Evolutionary conservation across 306 rosid genomes (phyloP), one percentile per base, ranked within the genome.

Genomic region (Medicago ruthenica): DNA sequence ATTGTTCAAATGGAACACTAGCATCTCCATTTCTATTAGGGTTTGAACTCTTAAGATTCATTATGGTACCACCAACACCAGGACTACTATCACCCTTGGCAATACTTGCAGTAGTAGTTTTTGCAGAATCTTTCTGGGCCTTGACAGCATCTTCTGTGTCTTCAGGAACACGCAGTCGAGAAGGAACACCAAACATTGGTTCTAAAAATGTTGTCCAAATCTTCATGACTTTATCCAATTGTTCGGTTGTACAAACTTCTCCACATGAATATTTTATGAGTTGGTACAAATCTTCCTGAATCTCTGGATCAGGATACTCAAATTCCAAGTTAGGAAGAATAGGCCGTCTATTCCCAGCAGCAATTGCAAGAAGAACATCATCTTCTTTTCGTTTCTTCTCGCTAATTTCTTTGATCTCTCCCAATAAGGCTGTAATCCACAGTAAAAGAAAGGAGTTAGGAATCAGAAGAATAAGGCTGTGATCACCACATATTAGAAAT

Each of bases 341-440:
- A 7, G 97, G 89, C 58, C 91, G 83, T 82, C 94, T 88, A 86
- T 90, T 96, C 86, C 96, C 90, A 77, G 99, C 98, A 86, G 98
- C 98, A 73, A 92, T 86, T 14, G 98, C 92, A 68, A 92, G 93
- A 83, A 90, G 91, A 81, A 89, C 88, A 63, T 90, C 96, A 79
- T 96, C 99, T 79, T 92, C 97, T 89, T 87, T 96, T 71, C 85
- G 87, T 85, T 92, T 96, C 85, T 84, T 89, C 92, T 92, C 99
- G 81, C 97, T 96, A 72, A 90, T 87, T 83, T 96, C 99, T 84
- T 89, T 96, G 72, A 96, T 89, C 88, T 96, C 99, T 47, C 88
- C 92, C 87, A 96, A 74, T 81, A 96, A 82, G 75, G 93, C 99
- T 96, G 93, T 68, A 86, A 76, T 70, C 37, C 70, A 81, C 58